These are phyloP conservation scores for Teunomyces gatunensis DNA, from an alignment of 805 yeast genomes.

Conservation along the genomic window DNA sequence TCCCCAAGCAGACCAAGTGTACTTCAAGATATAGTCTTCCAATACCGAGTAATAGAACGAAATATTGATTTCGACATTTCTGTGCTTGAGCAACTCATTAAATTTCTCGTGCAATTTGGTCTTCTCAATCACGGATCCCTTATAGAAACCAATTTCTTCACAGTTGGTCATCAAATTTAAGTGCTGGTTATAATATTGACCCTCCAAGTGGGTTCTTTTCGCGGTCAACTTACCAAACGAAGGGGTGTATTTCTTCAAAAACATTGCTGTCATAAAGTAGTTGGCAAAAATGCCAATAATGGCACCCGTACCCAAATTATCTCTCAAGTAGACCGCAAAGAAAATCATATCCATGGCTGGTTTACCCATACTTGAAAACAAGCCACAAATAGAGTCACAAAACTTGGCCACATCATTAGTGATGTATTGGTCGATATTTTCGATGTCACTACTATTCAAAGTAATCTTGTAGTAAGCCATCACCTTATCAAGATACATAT, in stretches of 20 bases:
- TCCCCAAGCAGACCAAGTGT: conserved; percentile 96
- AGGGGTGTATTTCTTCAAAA: conserved; percentile 74
- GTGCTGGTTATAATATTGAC: conserved; percentile 84
- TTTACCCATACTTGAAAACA: conserved; percentile 87
- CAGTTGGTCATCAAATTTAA: conserved; percentile 81
- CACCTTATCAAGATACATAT: conserved; percentile 75
- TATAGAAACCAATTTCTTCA: conserved; percentile 92
- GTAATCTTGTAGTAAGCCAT: conserved; percentile 81
- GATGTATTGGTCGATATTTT: conserved; percentile 82
- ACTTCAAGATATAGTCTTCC: conserved; percentile 85
- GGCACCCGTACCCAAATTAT: conserved; percentile 84
- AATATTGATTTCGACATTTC: conserved; percentile 51
- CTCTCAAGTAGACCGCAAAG: conserved; percentile 79
- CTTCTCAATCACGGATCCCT: conserved; percentile 81
- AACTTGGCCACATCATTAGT: conserved; percentile 82
- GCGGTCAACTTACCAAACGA: conserved; percentile 79
- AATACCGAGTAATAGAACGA: conserved; percentile 68
- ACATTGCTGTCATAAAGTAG: conserved; percentile 74
- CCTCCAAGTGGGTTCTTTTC: conserved; percentile 74
- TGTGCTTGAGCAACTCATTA: conserved; percentile 51
- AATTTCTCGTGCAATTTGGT: conserved; percentile 60
- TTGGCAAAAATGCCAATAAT: conserved; percentile 77
- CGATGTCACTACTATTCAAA: conserved; percentile 51
- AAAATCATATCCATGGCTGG: conserved; percentile 84
- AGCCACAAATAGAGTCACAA: conserved; percentile 74